Percentiles rank a stretch among this genome's conserved stretches.
Conservation (phyloP, 2,329 filamentous ascomycete genomes). For the Alternaria arborescens region DNA sequence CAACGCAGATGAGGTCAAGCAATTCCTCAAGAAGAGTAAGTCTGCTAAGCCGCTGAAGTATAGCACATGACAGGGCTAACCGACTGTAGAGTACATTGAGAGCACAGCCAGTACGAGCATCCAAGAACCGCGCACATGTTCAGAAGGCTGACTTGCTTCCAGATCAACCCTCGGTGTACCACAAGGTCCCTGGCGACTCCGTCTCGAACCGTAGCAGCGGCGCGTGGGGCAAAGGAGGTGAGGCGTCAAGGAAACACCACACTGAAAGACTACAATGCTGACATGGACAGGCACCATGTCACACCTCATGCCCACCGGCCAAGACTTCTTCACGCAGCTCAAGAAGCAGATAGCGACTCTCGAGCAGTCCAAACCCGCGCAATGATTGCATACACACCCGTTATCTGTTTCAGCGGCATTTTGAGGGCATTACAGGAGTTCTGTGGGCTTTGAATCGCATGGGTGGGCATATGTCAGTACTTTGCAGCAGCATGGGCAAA, state of each 20-base stretch:
- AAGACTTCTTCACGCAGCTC: conserved; percentile 57
- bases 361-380: conserved; percentile 49
- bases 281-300: conserved; percentile 45
- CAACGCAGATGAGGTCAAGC: conserved; percentile 55
- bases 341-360: conserved; percentile 56
- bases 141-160: conserved; percentile 28
- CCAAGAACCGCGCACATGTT: conserved; percentile 4
- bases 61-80: conserved; percentile 29
- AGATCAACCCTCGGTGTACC: conserved; percentile 46
- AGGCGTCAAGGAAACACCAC: conserved; percentile 5
- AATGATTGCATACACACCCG: conserved; percentile 26
- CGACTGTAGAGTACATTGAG: conserved; percentile 38
- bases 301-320: conserved; percentile 55
- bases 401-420: conserved; percentile 46
- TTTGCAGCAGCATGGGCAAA: conserved; percentile 26
- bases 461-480: conserved; percentile 25
- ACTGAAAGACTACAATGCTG: conserved; percentile 7
- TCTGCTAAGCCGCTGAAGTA: conserved; percentile 1
- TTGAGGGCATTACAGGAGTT: conserved; percentile 49
- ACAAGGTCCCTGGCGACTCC: conserved; percentile 53
- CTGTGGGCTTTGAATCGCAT: conserved; percentile 30
- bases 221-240: conserved; percentile 54
- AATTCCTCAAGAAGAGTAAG: conserved; percentile 53
- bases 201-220: conserved; percentile 49
- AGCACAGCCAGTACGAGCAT: conserved; percentile 37